Evolutionary conservation across 306 rosid genomes (phyloP).

Genomic region (Cajanus cajan): DNA sequence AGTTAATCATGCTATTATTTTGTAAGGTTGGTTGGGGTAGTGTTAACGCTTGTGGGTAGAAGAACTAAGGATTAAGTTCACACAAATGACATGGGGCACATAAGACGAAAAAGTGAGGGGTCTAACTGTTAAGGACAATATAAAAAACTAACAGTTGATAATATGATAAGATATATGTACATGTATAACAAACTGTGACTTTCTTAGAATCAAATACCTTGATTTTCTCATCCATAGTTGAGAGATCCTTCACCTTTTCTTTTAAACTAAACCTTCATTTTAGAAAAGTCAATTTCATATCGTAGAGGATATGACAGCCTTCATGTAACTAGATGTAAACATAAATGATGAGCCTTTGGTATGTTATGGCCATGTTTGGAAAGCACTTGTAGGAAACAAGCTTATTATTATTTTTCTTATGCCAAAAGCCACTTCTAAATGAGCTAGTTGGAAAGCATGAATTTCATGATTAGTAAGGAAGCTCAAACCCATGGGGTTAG

Average conservation of each 20-base stretch:
- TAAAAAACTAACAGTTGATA: not conserved
- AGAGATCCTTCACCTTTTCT: not conserved
- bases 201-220: constrained; percentile 20
- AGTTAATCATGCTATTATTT: not conserved
- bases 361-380: not conserved
- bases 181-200: not conserved
- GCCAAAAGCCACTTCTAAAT: not conserved
- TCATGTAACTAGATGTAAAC: not conserved
- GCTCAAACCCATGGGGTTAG: not conserved
- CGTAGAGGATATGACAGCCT: not conserved
- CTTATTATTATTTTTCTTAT: not conserved
- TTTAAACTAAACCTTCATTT: not conserved
- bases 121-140: not conserved
- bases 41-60: not conserved
- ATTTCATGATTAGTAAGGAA: not conserved
- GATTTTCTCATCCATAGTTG: not conserved
- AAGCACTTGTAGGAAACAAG: not conserved
- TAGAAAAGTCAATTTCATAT: not conserved
- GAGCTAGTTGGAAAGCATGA: not conserved
- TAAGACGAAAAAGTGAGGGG: not conserved
- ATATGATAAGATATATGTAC: not conserved
- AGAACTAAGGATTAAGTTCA: no score
- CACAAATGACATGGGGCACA: not conserved
- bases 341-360: not conserved
- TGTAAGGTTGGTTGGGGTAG: not conserved